Evolutionary conservation across 2,329 filamentous ascomycete genomes (phyloP).

Genomic region (Apiospora marii): DNA sequence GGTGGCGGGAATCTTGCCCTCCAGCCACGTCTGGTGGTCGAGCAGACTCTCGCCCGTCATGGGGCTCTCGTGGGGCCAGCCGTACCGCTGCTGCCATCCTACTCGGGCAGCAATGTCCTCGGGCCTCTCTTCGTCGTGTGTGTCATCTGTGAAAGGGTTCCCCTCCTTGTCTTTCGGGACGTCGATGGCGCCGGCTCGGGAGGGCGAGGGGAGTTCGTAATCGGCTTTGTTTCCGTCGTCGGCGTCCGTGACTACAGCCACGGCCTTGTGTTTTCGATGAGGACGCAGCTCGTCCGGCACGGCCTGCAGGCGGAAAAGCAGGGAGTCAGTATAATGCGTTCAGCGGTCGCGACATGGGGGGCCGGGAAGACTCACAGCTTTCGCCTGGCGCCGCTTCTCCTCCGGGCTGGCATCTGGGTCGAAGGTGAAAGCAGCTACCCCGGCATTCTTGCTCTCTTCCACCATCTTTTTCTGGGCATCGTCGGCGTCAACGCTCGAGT

Average conservation of each 20-base stretch:
- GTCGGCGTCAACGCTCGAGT: slow-evolving; percentile 71
- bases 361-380: slow-evolving; percentile 66
- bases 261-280: slow-evolving; percentile 66
- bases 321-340: slow-evolving; percentile 26
- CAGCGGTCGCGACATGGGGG: slow-evolving; percentile 27
- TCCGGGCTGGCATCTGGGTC: slow-evolving; percentile 84
- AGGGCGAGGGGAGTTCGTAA: slow-evolving; percentile 80
- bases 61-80: slow-evolving; percentile 67
- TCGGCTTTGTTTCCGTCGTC: slow-evolving; percentile 73
- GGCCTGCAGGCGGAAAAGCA: slow-evolving; percentile 51
- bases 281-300: slow-evolving; percentile 71
- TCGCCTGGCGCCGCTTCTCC: slow-evolving; percentile 82
- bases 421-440: slow-evolving; percentile 83
- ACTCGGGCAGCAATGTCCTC: slow-evolving; percentile 63
- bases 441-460: slow-evolving; percentile 79
- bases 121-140: slow-evolving; percentile 63
- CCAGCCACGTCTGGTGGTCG: slow-evolving; percentile 88
- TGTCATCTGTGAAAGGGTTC: slow-evolving; percentile 56
- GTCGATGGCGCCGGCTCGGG: slow-evolving; percentile 72
- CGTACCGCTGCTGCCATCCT: slow-evolving; percentile 90
- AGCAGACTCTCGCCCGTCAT: slow-evolving; percentile 73
- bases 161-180: slow-evolving; percentile 58
- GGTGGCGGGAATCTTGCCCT: slow-evolving; percentile 84
- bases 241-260: slow-evolving; percentile 80
- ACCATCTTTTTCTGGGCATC: slow-evolving; percentile 78